Evolutionary conservation across 1,284 basidiomycete genomes (phyloP).

Genomic region (Papiliotrema flavescens): DNA sequence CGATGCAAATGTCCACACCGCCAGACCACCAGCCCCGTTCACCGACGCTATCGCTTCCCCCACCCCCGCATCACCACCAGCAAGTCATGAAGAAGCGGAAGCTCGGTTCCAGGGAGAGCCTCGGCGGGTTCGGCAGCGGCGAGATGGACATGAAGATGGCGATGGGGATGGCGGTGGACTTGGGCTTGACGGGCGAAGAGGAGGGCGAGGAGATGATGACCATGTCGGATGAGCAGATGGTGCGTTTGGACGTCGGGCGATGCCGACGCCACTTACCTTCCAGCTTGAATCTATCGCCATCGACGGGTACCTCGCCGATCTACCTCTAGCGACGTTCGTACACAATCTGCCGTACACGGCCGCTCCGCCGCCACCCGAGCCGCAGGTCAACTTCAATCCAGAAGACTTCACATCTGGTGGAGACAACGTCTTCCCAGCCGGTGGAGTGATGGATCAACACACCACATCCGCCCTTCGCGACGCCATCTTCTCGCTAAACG

Average conservation of each 20-base stretch:
- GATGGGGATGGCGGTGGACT: constrained; percentile 47
- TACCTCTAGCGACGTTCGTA: constrained; percentile 42
- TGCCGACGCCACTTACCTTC: too few relatives aligned
- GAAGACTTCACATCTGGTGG: constrained; percentile 30
- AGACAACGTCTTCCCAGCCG: constrained; percentile 28
- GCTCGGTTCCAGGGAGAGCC: constrained; percentile 27
- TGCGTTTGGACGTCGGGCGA: constrained; percentile 13
- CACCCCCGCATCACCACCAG: constrained; percentile 3
- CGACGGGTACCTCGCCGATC: constrained; percentile 47
- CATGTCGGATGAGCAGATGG: constrained; percentile 46
- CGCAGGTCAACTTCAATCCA: constrained; percentile 19
- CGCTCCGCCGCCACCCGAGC: constrained; percentile 12
- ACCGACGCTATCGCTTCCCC: constrained; percentile 5
- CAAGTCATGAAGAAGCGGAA: constrained; percentile 39
- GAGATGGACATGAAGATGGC: constrained; percentile 44
- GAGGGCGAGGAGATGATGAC: constrained; percentile 43
- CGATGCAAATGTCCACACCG: not conserved
- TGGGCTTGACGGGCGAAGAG: constrained; percentile 41
- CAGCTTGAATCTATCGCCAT: constrained; percentile 46
- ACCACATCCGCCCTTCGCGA: constrained; percentile 46
- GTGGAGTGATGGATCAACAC: constrained; percentile 46
- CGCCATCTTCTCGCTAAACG: constrained; percentile 48
- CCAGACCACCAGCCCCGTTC: not conserved
- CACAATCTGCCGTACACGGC: constrained; percentile 42
- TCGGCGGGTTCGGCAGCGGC: constrained; percentile 16